Evolutionary conservation across 2,329 filamentous ascomycete genomes (phyloP), one percentile per base, ranked within the genome.

Genomic region (Penicillium sp.): DNA sequence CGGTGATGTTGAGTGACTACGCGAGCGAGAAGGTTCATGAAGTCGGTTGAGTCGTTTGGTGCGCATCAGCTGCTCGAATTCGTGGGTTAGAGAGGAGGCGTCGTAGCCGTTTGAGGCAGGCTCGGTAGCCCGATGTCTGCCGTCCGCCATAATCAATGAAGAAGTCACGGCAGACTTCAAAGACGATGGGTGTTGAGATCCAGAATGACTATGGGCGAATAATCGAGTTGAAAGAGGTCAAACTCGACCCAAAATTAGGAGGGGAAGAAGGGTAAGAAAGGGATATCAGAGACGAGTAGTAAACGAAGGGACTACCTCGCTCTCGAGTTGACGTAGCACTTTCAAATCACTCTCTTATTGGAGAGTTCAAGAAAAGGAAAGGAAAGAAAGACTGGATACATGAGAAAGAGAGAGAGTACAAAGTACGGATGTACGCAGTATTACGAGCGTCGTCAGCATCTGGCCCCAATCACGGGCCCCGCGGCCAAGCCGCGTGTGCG

Each of bases 41-140:
- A 97, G 81, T 61, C 92, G 89, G 72, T 90, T 92, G 80, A 96
- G 86, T 73, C 91, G 85, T 79, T 90, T 92, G 55, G 89, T 91
- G 72, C 90, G 88, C 69, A 97, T 82, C 58, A 96, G 79, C 61
- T 91, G 88, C 72, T 96, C 90, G 73, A 97, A 97, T 69, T 91
- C 88, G 67, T 88, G 79, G 49, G 89, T 88, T 67, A 97, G 79
- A 57, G 91, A 89, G 67, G 85, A 82, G 26, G 91, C 90, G 86
- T 91, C 88, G 69, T 88, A 87, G 66, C 84, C 69, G 43, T 57
- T 64, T 50, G 64, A 65, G 62, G 61, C 64, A 62, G 67, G 69
- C 51, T 68, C 67, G 56, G 62, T 58, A 33, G 61, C 45, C 56
- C 52, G 56, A 54, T 70, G 67, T 67, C 63, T 69, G 61, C 69